Evolutionary conservation across 2,329 filamentous ascomycete genomes (phyloP), one percentile per base, ranked within the genome.

Genomic region (Coniella vitis): DNA sequence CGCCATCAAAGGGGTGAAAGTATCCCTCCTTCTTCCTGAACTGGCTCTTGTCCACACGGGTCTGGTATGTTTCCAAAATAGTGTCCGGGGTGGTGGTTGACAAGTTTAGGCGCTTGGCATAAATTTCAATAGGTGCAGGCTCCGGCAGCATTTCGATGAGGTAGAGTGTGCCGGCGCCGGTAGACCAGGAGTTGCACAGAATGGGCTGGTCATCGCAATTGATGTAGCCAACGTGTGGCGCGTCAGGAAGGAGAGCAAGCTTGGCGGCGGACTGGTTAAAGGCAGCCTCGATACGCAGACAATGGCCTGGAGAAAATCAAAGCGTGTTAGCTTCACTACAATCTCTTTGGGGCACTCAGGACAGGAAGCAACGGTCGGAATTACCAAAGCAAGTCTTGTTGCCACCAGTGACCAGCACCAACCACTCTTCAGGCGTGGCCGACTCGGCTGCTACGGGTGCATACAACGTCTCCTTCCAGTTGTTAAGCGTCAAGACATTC

Each of bases 1-100:
- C 67, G 54, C 87, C 85, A 60, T 87, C 78, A 62, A 89, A 85
- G 53, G 87, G 87, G 65, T 91, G 87, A 74, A 86, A 89, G 61
- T 75, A 72, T 45, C 85, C 83, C 56, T 87, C 80, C 48, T 75
- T 62, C 36, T 67, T 61, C 29, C 59, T 61, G 61, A 74, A 72
- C 46, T 54, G 53, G 22, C 63, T 59, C 58, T 69, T 69, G 52
- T 61, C 62, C 38, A 64, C 63, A 56, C 79, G 78, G 61, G 81
- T 74, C 51, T 75, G 65, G 56, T 79, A 74, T 47, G 87, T 68
- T 50, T 78, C 70, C 45, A 78, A 69, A 55, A 90, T 74, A 48
- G 83, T 79, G 50, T 82, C 74, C 31, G 79, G 69, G 17, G 82
- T 84, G 51, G 81, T 77, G 52, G 79, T 81, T 55, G 84, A 87